Evolutionary conservation across 2,329 filamentous ascomycete species (phyloP).

Genomic region (Penicillium occitanis): DNA sequence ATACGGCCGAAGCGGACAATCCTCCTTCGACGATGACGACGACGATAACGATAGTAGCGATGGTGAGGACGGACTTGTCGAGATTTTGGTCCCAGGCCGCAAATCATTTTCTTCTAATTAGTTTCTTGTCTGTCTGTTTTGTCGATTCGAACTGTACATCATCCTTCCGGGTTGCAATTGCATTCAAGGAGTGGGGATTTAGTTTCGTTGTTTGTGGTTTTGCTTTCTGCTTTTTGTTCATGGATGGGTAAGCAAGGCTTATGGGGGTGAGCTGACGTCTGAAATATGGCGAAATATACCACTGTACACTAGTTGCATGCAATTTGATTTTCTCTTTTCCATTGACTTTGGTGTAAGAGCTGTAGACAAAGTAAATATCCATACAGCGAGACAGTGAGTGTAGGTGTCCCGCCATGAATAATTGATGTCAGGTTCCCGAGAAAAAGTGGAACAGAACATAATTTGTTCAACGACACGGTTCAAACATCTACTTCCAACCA

Average conservation of each 20-base stretch:
- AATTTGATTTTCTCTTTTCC: constrained; percentile 2
- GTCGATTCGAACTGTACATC: constrained; percentile 17
- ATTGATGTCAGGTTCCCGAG: neutral
- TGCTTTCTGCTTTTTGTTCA: neutral
- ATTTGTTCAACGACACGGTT: neutral
- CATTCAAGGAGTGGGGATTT: constrained; percentile 15
- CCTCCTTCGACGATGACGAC: constrained; percentile 36
- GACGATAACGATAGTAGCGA: constrained; percentile 49
- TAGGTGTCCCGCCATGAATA: neutral
- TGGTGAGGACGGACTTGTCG: constrained; percentile 44
- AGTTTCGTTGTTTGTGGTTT: neutral
- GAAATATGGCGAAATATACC: constrained; percentile 21
- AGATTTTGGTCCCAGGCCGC: constrained; percentile 46
- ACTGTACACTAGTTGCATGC: constrained; percentile 22
- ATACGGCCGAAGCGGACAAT: constrained; percentile 26
- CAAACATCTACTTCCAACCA: neutral
- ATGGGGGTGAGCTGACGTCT: constrained; percentile 14
- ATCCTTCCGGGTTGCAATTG: constrained; percentile 15
- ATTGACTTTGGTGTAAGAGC: no score
- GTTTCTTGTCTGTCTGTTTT: constrained; percentile 5
- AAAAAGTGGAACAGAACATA: constrained; percentile 8
- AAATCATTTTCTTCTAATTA: constrained; percentile 30
- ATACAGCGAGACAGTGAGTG: no score
- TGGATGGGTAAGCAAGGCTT: constrained; percentile 2
- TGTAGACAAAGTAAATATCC: neutral